Percentiles rank a stretch among this genome's conserved stretches.
Evolutionary conservation across 1,139 yeast species (phyloP).

Genomic region (Saccharomyces hybrid): DNA sequence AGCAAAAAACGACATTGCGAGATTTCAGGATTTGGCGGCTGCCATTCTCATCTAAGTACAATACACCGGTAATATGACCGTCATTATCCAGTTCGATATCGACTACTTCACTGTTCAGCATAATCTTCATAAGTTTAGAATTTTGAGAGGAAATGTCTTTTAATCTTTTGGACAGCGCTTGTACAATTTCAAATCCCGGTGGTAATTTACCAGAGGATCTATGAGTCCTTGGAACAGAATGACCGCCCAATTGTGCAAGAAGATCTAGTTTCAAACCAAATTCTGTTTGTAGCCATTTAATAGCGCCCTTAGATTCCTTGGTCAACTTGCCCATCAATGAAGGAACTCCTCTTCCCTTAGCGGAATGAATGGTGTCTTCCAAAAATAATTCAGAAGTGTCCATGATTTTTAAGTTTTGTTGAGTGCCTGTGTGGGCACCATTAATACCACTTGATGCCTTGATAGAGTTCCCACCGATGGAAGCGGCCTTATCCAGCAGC

Average conservation of each 20-base stretch:
- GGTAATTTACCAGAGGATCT: slow-evolving; percentile 54
- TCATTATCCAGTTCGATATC: slow-evolving; percentile 40
- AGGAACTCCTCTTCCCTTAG: slow-evolving; percentile 53
- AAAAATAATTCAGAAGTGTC: slow-evolving; percentile 57
- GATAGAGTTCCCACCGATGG: slow-evolving; percentile 70
- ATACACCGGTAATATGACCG: slow-evolving; percentile 41
- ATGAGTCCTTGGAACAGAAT: slow-evolving; percentile 66
- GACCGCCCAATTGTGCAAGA: slow-evolving; percentile 69
- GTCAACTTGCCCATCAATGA: slow-evolving; percentile 34
- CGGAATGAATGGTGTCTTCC: slow-evolving; percentile 57
- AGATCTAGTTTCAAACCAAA: slow-evolving; percentile 54
- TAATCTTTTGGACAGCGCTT: slow-evolving; percentile 48
- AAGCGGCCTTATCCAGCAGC: slow-evolving; percentile 55
- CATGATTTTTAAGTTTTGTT: slow-evolving; percentile 39
- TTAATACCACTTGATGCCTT: slow-evolving; percentile 81
- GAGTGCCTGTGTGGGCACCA: slow-evolving; percentile 63
- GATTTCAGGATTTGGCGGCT: slow-evolving; percentile 27
- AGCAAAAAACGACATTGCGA: slow-evolving; percentile 54
- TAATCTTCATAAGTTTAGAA: slow-evolving; percentile 46
- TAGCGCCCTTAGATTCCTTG: slow-evolving; percentile 47
- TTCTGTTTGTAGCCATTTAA: slow-evolving; percentile 63
- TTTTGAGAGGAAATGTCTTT: slow-evolving; percentile 42
- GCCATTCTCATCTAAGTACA: slow-evolving; percentile 37
- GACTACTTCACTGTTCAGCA: slow-evolving; percentile 50
- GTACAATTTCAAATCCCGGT: slow-evolving; percentile 76